A percentile compares a stretch with the other conserved stretches of the same genome.
These are phyloP conservation scores for Mucor mucedo DNA, from an alignment of 371 early-diverging fungal genomes.

Conservation along the genomic window DNA sequence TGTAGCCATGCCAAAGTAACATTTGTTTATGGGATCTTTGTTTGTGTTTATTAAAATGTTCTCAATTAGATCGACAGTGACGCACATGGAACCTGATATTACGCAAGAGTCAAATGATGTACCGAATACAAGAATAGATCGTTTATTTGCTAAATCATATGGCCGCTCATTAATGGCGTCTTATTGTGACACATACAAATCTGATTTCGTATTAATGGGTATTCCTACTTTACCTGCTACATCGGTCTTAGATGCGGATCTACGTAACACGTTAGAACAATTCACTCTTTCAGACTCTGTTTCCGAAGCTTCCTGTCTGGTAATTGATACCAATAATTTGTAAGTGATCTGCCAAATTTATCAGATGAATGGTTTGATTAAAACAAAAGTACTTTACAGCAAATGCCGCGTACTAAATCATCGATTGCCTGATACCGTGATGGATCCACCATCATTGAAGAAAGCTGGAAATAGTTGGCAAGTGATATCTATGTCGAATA, in stretches of 20 bases:
- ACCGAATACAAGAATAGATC: slow-evolving; percentile 37
- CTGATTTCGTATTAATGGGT: slow-evolving; percentile 69
- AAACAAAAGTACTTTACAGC: slow-evolving; percentile 13
- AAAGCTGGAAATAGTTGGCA: slow-evolving; percentile 28
- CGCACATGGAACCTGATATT: slow-evolving; percentile 54
- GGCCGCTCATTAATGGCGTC: slow-evolving; percentile 70
- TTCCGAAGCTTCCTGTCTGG: slow-evolving; percentile 54
- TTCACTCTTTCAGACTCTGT: slow-evolving; percentile 47
- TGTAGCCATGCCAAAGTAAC: slow-evolving; percentile 52
- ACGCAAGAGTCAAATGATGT: slow-evolving; percentile 26
- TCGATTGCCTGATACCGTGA: slow-evolving; percentile 12
- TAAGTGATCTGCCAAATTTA: slow-evolving; percentile 14
- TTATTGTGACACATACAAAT: slow-evolving; percentile 60
- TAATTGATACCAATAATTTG: slow-evolving; percentile 62
- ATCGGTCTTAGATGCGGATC: slow-evolving; percentile 58
- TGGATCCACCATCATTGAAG: slow-evolving; percentile 5
- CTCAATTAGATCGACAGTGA: slow-evolving; percentile 44
- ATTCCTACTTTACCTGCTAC: slow-evolving; percentile 57
- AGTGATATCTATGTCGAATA: slow-evolving; percentile 28
- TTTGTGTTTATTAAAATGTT: not conserved
- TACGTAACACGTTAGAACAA: slow-evolving; percentile 54
- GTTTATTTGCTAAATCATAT: slow-evolving; percentile 65
- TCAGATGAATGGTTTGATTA: not conserved
- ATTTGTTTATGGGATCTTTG: not conserved
- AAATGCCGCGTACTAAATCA: slow-evolving; percentile 46